Evolutionary conservation across 352 stramenopile species (phyloP).

Genomic region (Pythium vanterpoolii): DNA sequence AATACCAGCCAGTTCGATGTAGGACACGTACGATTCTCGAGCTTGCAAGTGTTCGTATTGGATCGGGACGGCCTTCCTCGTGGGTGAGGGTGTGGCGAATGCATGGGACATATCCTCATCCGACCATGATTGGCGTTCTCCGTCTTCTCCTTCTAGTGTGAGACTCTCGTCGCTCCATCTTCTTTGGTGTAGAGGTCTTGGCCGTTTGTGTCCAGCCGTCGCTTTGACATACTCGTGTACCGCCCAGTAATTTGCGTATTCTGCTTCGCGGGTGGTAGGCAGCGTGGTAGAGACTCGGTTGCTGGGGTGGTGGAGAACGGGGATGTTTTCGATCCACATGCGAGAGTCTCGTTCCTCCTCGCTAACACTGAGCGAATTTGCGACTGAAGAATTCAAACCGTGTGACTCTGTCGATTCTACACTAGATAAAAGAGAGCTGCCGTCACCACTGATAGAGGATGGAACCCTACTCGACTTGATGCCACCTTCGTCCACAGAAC

Average conservation of each 20-base stretch:
- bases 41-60: neutral
- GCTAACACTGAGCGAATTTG: constrained; percentile 1
- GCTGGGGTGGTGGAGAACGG: neutral
- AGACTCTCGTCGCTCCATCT: constrained; percentile 1
- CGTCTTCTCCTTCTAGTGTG: neutral
- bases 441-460: neutral
- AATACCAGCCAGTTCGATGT: constrained; percentile 28
- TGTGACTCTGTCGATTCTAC: neutral
- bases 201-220: neutral
- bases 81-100: neutral
- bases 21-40: constrained; percentile 19
- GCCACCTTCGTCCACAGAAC: neutral
- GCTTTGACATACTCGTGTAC: neutral
- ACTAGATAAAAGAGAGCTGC: neutral
- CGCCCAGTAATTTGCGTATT: neutral
- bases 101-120: neutral
- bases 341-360: neutral
- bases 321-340: constrained; percentile 10
- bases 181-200: too few relatives aligned
- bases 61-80: neutral
- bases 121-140: neutral
- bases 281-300: neutral
- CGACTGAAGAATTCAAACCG: neutral
- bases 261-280: too few relatives aligned
- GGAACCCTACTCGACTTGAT: neutral